Conservation (phyloP, 169 alveolate genomes). For the Plasmodium cynomolgi region DNA sequence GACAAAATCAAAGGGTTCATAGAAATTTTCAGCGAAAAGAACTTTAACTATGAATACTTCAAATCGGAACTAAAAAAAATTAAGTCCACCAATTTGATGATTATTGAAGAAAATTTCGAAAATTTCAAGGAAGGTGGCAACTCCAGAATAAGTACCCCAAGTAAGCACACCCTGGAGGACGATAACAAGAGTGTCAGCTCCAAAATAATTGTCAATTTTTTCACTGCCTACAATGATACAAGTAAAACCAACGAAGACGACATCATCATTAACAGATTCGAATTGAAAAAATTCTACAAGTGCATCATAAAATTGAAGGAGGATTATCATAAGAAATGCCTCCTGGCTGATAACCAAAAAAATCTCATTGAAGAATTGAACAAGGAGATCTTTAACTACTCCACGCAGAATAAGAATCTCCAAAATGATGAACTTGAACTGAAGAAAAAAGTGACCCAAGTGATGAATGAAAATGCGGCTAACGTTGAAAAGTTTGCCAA, state of each 20-base stretch:
- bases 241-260: background rate
- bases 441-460: slow-evolving; percentile 25
- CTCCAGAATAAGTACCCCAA: background rate
- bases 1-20: slow-evolving; percentile 69
- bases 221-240: background rate
- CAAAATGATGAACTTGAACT: slow-evolving; percentile 24
- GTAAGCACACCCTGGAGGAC: slow-evolving; percentile 20
- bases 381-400: slow-evolving; percentile 24
- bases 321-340: slow-evolving; percentile 24
- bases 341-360: slow-evolving; percentile 39
- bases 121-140: background rate
- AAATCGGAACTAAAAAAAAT: slow-evolving; percentile 57
- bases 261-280: slow-evolving; percentile 13
- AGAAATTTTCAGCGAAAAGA: slow-evolving; percentile 47
- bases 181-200: slow-evolving; percentile 39
- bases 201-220: slow-evolving; percentile 38
- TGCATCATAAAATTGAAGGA: slow-evolving; percentile 44
- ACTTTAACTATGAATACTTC: slow-evolving; percentile 48
- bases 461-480: slow-evolving; percentile 34
- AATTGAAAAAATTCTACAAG: slow-evolving; percentile 46
- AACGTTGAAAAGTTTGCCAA: slow-evolving; percentile 33
- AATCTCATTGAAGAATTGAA: slow-evolving; percentile 48
- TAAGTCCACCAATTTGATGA: slow-evolving; percentile 56
- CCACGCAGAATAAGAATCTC: slow-evolving; percentile 19
- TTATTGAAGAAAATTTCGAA: slow-evolving; percentile 54